A percentile compares a stretch with the other conserved stretches of the same genome.
These are phyloP conservation scores for Casuarina glauca DNA, from an alignment of 306 rosid genomes.

Conservation along the genomic window DNA sequence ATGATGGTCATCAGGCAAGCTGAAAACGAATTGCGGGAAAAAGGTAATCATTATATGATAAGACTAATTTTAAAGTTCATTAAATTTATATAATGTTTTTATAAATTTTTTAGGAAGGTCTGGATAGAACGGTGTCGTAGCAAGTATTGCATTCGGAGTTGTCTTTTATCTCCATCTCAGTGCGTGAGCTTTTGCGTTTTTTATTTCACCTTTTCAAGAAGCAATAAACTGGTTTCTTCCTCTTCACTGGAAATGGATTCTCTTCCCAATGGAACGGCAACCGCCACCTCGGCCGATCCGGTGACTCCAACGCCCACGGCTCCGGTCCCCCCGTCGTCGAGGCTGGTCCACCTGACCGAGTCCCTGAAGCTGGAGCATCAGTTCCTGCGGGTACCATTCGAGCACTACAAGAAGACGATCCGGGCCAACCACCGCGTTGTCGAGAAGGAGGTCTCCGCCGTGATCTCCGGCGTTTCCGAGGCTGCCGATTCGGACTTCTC, in stretches of 20 bases:
- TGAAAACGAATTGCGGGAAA: neutral
- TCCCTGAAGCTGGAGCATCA: conserved; percentile 92
- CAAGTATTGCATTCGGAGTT: no score
- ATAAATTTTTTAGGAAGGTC: no score
- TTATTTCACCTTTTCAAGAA: no score
- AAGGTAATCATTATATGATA: no score
- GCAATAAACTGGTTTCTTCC: neutral
- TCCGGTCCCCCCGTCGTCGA: conserved; percentile 41
- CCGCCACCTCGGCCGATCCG: conserved; percentile 34
- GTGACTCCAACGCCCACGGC: conserved; percentile 31
- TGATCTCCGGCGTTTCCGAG: conserved; percentile 60
- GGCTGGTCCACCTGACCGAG: conserved; percentile 56
- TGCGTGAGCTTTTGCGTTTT: no score
- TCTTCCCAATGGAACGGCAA: conserved; percentile 62
- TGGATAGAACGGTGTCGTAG: no score
- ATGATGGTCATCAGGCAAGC: neutral
- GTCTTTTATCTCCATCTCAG: no score
- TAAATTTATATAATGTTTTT: no score
- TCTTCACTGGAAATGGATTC: conserved; percentile 46
- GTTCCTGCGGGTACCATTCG: conserved; percentile 93
- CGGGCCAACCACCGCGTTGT: conserved; percentile 82
- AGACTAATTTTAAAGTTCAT: no score
- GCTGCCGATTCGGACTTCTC: conserved; percentile 51
- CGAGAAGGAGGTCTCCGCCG: conserved; percentile 84
- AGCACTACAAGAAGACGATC: conserved; percentile 93